Conservation (phyloP, 352 stramenopile species). For the Phytophthora fragariaefolia region DNA sequence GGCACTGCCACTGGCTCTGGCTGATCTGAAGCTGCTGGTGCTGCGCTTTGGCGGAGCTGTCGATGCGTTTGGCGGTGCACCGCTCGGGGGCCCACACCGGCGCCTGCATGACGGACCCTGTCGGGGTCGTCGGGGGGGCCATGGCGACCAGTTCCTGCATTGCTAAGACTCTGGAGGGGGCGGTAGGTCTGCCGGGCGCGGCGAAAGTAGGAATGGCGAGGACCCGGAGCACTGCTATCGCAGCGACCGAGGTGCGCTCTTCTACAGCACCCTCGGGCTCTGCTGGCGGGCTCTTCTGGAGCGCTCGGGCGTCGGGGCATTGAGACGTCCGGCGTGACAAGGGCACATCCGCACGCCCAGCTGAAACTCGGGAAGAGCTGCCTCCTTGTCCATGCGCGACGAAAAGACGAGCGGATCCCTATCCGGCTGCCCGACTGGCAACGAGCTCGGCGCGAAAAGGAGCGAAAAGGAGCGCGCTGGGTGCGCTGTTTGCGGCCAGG, state of each 20-base stretch:
- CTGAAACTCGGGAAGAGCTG: constrained; percentile 39
- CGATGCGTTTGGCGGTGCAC: constrained; percentile 31
- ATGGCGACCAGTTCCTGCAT: constrained; percentile 32
- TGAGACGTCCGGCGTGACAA: constrained; percentile 32
- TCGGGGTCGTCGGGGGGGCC: constrained; percentile 37
- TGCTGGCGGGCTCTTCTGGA: constrained; percentile 32
- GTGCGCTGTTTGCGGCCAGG: constrained; percentile 25
- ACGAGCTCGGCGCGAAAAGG: constrained; percentile 20
- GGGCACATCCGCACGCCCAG: constrained; percentile 36
- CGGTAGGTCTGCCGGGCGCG: neutral
- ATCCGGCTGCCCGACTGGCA: constrained; percentile 5
- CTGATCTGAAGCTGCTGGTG: constrained; percentile 20
- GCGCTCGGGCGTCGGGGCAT: constrained; percentile 15
- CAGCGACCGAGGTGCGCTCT: constrained; percentile 33
- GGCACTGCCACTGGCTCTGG: constrained; percentile 59
- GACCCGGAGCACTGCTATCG: too few relatives aligned
- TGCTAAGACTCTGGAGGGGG: neutral
- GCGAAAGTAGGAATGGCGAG: constrained; percentile 34
- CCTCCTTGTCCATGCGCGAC: constrained; percentile 23
- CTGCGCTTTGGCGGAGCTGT: constrained; percentile 17
- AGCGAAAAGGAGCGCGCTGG: neutral
- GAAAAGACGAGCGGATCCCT: constrained; percentile 41
- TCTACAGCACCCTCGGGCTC: constrained; percentile 29
- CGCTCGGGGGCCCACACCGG: constrained; percentile 44
- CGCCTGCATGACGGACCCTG: constrained; percentile 17